Conservation (phyloP, 1,284 basidiomycete species). For the Heterobasidion annosum region DNA sequence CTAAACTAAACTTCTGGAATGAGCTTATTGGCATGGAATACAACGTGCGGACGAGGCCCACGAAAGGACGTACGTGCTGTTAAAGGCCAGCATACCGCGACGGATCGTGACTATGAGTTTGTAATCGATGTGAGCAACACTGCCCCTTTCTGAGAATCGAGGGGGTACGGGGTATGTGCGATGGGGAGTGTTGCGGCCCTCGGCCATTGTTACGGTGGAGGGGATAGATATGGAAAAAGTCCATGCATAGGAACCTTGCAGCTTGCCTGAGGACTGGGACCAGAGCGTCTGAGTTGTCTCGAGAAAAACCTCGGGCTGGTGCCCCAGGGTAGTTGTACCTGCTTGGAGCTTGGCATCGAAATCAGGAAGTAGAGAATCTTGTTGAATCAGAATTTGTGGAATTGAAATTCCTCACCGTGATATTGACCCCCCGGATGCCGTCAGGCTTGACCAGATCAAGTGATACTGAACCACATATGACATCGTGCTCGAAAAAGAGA, state of each 20-base stretch:
- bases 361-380: not conserved
- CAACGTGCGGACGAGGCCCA: not conserved
- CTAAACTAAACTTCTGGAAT: constrained; percentile 12
- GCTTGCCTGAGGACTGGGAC: constrained; percentile 28
- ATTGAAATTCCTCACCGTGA: constrained; percentile 25
- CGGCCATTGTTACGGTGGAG: constrained; percentile 21
- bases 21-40: not conserved
- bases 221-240: constrained; percentile 37
- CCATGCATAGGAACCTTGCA: constrained; percentile 36
- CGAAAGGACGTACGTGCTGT: constrained; percentile 14
- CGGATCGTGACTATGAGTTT: constrained; percentile 35
- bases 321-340: constrained; percentile 33
- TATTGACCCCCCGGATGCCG: constrained; percentile 31
- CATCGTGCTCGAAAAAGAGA: constrained; percentile 33
- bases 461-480: constrained; percentile 33
- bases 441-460: constrained; percentile 35
- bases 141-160: constrained; percentile 36
- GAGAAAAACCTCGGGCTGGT: constrained; percentile 34
- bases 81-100: constrained; percentile 27
- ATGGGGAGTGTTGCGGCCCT: constrained; percentile 7
- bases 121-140: constrained; percentile 41
- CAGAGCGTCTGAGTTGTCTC: constrained; percentile 21
- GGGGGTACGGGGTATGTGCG: constrained; percentile 30
- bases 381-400: not conserved
- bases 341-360: constrained; percentile 23